phyloP scores from a whole-genome alignment of 139 green algal genomes.

The Choricystis sp. region DNA sequence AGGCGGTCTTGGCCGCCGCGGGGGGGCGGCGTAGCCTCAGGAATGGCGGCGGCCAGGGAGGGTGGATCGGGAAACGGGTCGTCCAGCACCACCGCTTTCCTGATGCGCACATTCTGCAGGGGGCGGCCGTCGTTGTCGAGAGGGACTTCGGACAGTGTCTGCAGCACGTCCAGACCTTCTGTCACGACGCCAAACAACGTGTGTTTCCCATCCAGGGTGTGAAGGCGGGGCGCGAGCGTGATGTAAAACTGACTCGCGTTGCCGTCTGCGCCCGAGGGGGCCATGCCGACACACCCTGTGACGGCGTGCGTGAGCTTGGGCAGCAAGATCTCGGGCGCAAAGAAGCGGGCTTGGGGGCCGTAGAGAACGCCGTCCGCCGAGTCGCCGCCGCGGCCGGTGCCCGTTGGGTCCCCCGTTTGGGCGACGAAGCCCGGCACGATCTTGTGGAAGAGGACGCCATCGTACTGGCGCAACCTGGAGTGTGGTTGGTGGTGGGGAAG shows the following conservation, averaged over 20 bases:
- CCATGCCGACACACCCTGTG: constrained; percentile 78
- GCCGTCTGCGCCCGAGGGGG: constrained; percentile 33
- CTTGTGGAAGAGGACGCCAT: constrained; percentile 82
- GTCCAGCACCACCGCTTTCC: constrained; percentile 88
- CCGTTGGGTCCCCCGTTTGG: constrained; percentile 75
- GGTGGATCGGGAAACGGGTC: constrained; percentile 85
- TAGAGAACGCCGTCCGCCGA: constrained; percentile 58
- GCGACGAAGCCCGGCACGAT: constrained; percentile 73
- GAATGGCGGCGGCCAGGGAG: constrained; percentile 57
- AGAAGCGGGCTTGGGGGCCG: constrained; percentile 62
- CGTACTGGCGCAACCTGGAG: constrained; percentile 85
- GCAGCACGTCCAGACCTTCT: constrained; percentile 82
- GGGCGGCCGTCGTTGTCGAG: constrained; percentile 64
- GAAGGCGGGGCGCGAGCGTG: constrained; percentile 42
- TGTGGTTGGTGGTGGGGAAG: too few relatives aligned
- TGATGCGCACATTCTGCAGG: constrained; percentile 88
- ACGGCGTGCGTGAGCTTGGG: constrained; percentile 64
- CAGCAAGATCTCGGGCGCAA: constrained; percentile 78
- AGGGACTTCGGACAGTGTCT: constrained; percentile 76
- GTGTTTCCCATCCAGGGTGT: constrained; percentile 81
- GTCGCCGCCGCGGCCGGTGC: constrained; percentile 71
- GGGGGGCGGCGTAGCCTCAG: constrained; percentile 56
- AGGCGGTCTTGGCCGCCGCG: constrained; percentile 57
- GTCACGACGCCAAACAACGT: constrained; percentile 80
- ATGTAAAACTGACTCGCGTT: constrained; percentile 94